phyloP scores from a whole-genome alignment of 1,284 basidiomycete genomes.

The Tilletia walkeri region DNA sequence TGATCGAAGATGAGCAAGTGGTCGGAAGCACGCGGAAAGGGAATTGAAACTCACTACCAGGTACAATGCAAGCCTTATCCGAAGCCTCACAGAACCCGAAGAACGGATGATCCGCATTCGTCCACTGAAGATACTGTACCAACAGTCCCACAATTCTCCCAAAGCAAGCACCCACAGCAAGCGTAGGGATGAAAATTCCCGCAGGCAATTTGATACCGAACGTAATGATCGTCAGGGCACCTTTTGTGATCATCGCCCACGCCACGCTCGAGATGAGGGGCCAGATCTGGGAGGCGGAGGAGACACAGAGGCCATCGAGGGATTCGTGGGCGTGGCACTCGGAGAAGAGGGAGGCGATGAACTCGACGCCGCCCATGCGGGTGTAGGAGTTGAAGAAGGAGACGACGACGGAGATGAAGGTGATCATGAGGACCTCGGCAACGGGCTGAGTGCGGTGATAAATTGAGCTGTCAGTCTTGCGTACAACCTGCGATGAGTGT shows the following conservation, averaged over 20 bases:
- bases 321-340: slow-evolving; percentile 62
- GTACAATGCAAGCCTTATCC: slow-evolving; percentile 90
- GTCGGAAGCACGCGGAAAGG: slow-evolving; percentile 60
- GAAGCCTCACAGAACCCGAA: slow-evolving; percentile 81
- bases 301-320: slow-evolving; percentile 71
- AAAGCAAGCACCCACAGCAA: slow-evolving; percentile 95
- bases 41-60: slow-evolving; percentile 70
- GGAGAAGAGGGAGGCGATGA: slow-evolving; percentile 64
- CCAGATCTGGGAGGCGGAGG: slow-evolving; percentile 66
- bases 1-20: too few species aligned
- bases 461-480: neutral
- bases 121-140: slow-evolving; percentile 87
- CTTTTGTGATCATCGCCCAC: slow-evolving; percentile 60
- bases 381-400: slow-evolving; percentile 88
- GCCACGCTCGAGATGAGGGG: slow-evolving; percentile 69
- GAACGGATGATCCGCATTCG: slow-evolving; percentile 76
- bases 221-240: slow-evolving; percentile 76
- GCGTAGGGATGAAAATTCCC: slow-evolving; percentile 95
- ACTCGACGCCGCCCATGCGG: slow-evolving; percentile 89
- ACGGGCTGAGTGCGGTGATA: slow-evolving; percentile 66
- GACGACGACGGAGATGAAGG: slow-evolving; percentile 60
- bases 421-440: slow-evolving; percentile 76
- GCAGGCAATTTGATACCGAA: slow-evolving; percentile 97
- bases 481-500: neutral
- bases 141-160: slow-evolving; percentile 93